phyloP scores from a whole-genome alignment of 495 filamentous ascomycete species.

The Penicillium goetzii region DNA sequence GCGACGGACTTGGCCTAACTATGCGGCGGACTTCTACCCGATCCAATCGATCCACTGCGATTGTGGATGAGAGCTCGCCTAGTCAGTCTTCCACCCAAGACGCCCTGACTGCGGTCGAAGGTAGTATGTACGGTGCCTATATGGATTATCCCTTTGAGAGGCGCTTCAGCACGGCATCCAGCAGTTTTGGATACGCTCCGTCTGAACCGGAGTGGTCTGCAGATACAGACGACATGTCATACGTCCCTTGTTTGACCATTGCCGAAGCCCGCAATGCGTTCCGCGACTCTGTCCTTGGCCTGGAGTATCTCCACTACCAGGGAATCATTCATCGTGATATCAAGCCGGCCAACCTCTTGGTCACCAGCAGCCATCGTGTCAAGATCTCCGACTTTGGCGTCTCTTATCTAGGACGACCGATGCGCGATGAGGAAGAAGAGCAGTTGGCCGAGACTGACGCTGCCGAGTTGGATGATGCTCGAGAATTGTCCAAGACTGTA shows the following conservation, averaged over 20 bases:
- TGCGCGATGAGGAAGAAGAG: slow-evolving; percentile 76
- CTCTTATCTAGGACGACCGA: slow-evolving; percentile 88
- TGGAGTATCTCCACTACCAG: slow-evolving; percentile 96
- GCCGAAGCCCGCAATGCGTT: slow-evolving; percentile 85
- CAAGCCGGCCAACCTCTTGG: slow-evolving; percentile 96
- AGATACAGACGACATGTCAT: slow-evolving; percentile 78
- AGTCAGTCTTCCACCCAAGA: slow-evolving; percentile 53
- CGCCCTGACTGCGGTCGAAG: slow-evolving; percentile 64
- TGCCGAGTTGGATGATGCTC: slow-evolving; percentile 81
- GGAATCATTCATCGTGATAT: slow-evolving; percentile 98
- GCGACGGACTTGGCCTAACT: slow-evolving; percentile 44
- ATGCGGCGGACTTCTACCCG: slow-evolving; percentile 42
- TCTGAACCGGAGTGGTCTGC: slow-evolving; percentile 57
- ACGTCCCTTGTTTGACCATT: slow-evolving; percentile 89
- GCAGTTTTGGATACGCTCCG: slow-evolving; percentile 56
- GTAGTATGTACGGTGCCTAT: slow-evolving; percentile 76
- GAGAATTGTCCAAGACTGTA: slow-evolving; percentile 95
- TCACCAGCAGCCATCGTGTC: slow-evolving; percentile 80
- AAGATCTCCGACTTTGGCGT: slow-evolving; percentile 99
- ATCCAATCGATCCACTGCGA: slow-evolving; percentile 38
- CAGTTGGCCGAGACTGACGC: slow-evolving; percentile 82
- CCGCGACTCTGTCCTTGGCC: slow-evolving; percentile 86
- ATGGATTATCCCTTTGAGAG: slow-evolving; percentile 55
- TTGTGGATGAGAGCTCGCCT: slow-evolving; percentile 43
- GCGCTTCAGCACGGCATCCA: slow-evolving; percentile 52